Base-by-base conservation (phyloP, 345 rosid species). In the Linum tenue region DNA sequence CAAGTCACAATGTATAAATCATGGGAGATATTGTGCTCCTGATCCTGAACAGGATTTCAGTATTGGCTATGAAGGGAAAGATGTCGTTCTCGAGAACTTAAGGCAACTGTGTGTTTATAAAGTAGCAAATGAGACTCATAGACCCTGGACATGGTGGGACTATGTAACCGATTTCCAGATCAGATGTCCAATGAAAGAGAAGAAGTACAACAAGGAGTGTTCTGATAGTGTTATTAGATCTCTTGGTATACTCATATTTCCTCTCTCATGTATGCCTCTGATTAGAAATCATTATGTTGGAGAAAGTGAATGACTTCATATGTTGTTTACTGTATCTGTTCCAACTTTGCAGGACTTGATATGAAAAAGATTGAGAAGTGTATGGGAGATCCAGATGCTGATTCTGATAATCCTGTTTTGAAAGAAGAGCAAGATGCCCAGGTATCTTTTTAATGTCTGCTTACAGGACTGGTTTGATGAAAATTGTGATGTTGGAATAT, bases 1-100 rank as follows among this genome's bases (percentile, higher is more conserved):
- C 71, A 87, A 87, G 77, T 91, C 98, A 2, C 98, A 91, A 79
- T 92, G 98, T 77, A 88, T 92, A 75, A 92, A 92, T 80, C 88
- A 80, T 61, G 97, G 98, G 22, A 83, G 97, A 73, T 92, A 92
- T 69, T 92, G 98, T 55, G 97, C 98, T 64, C 98, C 98, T 51
- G 97, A 92, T 84, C 98, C 98, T n/a, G 98, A 92, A 50, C 97
- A 90, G 72, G 97, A 92, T 73, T 92, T 92, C 69, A 85, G 90
- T 81, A 68, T 84, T 1, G 98, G 98, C 31, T 92, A 92, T 56
- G 87, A 92, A 1, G 98, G 98, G 39, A 92, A 92, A 80, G 89
- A 92, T 41, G 98, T 92, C 37, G 98, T 92, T 39, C 64, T 87
- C 1, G 98, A 92, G 74, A 92, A 92, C 70, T 72, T 92, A 68